These are phyloP conservation scores for Gastrolobium villosum DNA, from an alignment of 306 rosid species.

Conservation along the genomic window DNA sequence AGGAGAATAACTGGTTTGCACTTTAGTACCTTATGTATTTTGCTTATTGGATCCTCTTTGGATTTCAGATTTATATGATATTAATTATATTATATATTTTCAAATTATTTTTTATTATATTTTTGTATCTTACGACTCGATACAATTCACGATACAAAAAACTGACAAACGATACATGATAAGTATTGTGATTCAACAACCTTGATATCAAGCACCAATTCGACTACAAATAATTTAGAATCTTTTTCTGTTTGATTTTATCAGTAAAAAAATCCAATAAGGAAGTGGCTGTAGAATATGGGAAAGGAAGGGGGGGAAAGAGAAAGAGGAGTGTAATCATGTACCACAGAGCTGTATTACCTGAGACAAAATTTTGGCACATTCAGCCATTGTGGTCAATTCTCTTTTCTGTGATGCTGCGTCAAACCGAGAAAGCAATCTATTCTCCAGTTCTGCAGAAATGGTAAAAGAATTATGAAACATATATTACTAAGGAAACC, in stretches of 20 bases:
- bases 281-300: not conserved
- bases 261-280: not conserved
- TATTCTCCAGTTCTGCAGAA: constrained; percentile 90
- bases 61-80: too few relatives aligned
- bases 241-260: not conserved
- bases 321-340: constrained; percentile 33
- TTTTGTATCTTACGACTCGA: too few relatives aligned
- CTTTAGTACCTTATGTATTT: too few relatives aligned
- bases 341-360: constrained; percentile 56
- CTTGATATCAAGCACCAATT: not conserved
- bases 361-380: constrained; percentile 98
- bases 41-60: too few relatives aligned
- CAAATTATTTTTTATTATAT: too few relatives aligned
- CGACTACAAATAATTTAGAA: not conserved
- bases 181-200: too few relatives aligned
- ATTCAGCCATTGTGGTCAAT: constrained; percentile 94
- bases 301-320: not conserved
- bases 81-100: too few relatives aligned
- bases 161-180: too few relatives aligned
- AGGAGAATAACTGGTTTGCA: too few relatives aligned
- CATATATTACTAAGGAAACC: constrained; percentile 35
- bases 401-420: constrained; percentile 94
- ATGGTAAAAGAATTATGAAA: constrained; percentile 35
- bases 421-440: constrained; percentile 95
- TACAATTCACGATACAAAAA: too few relatives aligned